phyloP scores from a whole-genome alignment of 257 asterid genomes.

The Fraxinus excelsior region DNA sequence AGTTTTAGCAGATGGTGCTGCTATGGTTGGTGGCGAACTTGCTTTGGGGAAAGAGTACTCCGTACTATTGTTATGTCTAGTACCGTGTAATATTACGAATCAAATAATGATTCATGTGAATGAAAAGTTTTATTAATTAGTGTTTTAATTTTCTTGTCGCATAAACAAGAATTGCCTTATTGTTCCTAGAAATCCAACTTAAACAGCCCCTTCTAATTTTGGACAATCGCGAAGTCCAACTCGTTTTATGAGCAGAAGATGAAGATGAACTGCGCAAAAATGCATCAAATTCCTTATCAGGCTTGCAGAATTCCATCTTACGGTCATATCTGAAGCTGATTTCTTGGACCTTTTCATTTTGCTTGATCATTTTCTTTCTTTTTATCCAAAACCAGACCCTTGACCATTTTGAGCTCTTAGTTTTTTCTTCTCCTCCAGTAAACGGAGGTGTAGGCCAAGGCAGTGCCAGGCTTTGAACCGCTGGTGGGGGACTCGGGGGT shows the following conservation, averaged over 20 bases:
- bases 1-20: too few relatives aligned
- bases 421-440: constrained; percentile 11
- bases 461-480: constrained; percentile 36
- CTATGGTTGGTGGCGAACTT: too few relatives aligned
- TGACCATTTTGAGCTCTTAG: constrained; percentile 21
- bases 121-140: background rate
- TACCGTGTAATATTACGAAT: background rate
- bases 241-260: constrained; percentile 17
- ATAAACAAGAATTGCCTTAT: constrained; percentile 31
- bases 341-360: constrained; percentile 11
- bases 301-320: background rate
- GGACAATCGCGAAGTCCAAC: constrained; percentile 33
- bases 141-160: constrained; percentile 28
- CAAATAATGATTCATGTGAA: background rate
- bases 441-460: constrained; percentile 22
- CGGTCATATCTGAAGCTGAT: constrained; percentile 33
- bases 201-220: constrained; percentile 23
- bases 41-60: too few relatives aligned
- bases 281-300: constrained; percentile 24
- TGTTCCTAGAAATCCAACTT: constrained; percentile 35
- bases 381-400: constrained; percentile 31
- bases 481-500: constrained; percentile 53
- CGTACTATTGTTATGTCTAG: too few relatives aligned
- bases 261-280: constrained; percentile 26
- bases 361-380: background rate